Evolutionary conservation across 768 basidiomycete genomes (phyloP).

Genomic region (Dioszegia aurantiaca): DNA sequence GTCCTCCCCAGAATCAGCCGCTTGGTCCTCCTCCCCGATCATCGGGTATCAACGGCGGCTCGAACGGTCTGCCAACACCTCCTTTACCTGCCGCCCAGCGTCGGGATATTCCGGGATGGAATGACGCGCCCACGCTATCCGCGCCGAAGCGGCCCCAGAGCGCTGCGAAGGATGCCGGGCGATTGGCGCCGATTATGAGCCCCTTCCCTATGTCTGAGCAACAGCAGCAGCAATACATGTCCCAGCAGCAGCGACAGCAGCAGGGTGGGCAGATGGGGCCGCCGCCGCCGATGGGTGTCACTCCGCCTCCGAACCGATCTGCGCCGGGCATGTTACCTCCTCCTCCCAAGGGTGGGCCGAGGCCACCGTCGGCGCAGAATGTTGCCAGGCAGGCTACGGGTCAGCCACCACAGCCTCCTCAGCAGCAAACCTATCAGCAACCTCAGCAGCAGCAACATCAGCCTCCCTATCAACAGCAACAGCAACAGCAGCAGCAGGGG

Average conservation of each 20-base stretch:
- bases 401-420: constrained; percentile 25
- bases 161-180: constrained; percentile 56
- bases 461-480: not conserved
- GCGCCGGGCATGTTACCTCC: constrained; percentile 45
- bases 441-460: constrained; percentile 6
- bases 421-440: constrained; percentile 13
- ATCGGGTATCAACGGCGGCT: constrained; percentile 51
- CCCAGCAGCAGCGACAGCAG: constrained; percentile 32
- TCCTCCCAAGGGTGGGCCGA: constrained; percentile 45
- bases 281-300: constrained; percentile 6
- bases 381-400: constrained; percentile 24
- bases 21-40: constrained; percentile 51
- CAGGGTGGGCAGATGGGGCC: not conserved
- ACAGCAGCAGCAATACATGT: constrained; percentile 49
- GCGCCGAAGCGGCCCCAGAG: constrained; percentile 58
- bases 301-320: constrained; percentile 33
- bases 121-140: constrained; percentile 69
- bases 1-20: constrained; percentile 9
- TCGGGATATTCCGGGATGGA: constrained; percentile 78
- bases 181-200: constrained; percentile 72
- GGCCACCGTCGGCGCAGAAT: constrained; percentile 46
- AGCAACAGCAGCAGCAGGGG: constrained; percentile 4
- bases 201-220: constrained; percentile 74
- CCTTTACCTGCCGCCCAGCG: constrained; percentile 61
- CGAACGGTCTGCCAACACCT: constrained; percentile 53